Base-by-base conservation (phyloP, 2,329 filamentous ascomycete species). In the Trichophyton rubrum region DNA sequence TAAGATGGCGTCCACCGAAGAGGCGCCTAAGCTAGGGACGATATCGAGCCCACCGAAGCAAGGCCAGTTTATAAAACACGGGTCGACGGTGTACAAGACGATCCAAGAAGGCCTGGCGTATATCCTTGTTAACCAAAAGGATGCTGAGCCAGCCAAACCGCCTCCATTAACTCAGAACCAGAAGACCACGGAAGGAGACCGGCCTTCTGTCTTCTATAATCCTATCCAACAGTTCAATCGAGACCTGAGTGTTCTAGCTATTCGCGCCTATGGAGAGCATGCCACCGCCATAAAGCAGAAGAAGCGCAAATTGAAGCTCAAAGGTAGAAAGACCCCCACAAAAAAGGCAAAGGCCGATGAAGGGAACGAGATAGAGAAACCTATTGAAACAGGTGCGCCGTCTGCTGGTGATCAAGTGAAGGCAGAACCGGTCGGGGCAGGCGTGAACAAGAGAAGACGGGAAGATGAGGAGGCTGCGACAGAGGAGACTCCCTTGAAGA, bases 181-280 rank as follows among this genome's bases (percentile, higher is more conserved):
- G 43, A 71, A 75, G 62, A 66, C 73, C 30, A 73, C 78, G 61
- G 81, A 83, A 68, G 77, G 81, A 62, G 80, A 84, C 43, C 82
- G 85, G 66, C 87, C 92, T 68, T 78, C 80, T 38, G 95, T 99
- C 60, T 99, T 99, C 71, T 99, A 99, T 80, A 99, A 99, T 68
- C 92, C 93, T 0, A 96, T 99, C 60, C 93, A 99, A 72, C 93
- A 99, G 71, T 99, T 97, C 79, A 99, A 99, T 74, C 87, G 95
- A 55, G 93, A 99, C 71, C 75, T 99, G 65, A 96, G 90, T 63
- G 89, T 96, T 27, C 81, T 99, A 13, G 90, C 90, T 0, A 96
- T 99, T 72, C 89, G 89, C 69, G 88, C 88, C 0, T 96, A 92
- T 71, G 89, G 89, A 1, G 85, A 93, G 66, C 84, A 89, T 68